Evolutionary conservation across 176 grass and related monocot species (phyloP), one percentile per base, ranked within the genome.

Genomic region (Oryza longistaminata): DNA sequence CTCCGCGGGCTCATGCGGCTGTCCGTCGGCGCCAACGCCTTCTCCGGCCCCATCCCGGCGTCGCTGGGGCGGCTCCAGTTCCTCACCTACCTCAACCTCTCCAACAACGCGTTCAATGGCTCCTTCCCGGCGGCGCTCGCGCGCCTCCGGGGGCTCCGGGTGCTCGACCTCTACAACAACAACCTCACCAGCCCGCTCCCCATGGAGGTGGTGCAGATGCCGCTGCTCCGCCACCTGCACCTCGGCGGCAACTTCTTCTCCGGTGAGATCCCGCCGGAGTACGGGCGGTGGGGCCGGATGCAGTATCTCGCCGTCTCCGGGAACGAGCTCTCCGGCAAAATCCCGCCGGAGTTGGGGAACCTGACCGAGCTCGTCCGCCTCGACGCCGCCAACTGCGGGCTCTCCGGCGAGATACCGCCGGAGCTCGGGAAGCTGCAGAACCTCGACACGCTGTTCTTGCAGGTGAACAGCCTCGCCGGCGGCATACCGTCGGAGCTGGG

Each of bases 151-250:
- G 71, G 60, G 24, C 90, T 97, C 60, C 40, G 74, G 11, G 69
- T 83, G 13, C 92, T 94, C 73, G 92, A 94, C 78, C 90, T 97
- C 66, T 95, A 92, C 80, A 93, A 91, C 64, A 98, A 98, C 85
- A 93, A 98, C 68, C 82, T 98, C 76, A 95, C 93, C 52, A 87
- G 87, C 81, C 75, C 86, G 70, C 91, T 98, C 31, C 95, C 95
- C 11, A 1, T 50, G 19, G 90, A 87, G 89, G 85, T 98, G 40
- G 80, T 80, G 27, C 37, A 65, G 27, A 83, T 98, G 71, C 76
- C 78, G 16, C 15, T 55, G 85, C 92, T 97, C 76, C 85, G 79
- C 27, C 89, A 85, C 69, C 81, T 97, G 1, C 90, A 97, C 70
- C 90, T 97, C 62, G 91, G 90, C 3, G 89, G 90, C 40, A 97